Evolutionary conservation across 768 basidiomycete species (phyloP).

Genomic region (Sistotremastrum suecicum): DNA sequence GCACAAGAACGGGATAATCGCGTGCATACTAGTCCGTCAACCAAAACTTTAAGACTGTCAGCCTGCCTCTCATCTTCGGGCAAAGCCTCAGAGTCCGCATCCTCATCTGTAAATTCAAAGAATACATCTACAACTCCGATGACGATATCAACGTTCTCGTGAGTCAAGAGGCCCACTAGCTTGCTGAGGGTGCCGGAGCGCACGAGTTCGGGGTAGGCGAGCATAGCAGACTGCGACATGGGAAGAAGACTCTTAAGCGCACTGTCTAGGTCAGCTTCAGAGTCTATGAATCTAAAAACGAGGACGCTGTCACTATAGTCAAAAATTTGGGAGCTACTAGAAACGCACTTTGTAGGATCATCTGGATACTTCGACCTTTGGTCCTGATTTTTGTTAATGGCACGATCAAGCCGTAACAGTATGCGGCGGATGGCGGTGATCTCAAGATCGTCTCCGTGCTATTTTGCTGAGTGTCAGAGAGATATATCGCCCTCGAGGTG

Average conservation of each 20-base stretch:
- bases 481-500: background rate
- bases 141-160: constrained; percentile 96
- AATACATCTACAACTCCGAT: constrained; percentile 88
- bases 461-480: constrained; percentile 2
- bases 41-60: constrained; percentile 51
- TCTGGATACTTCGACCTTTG: constrained; percentile 90
- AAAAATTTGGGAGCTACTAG: background rate
- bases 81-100: constrained; percentile 60
- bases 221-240: constrained; percentile 65
- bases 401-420: constrained; percentile 72
- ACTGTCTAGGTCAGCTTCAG: constrained; percentile 86
- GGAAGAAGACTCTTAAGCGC: constrained; percentile 82
- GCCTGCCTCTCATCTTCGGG: constrained; percentile 47
- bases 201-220: constrained; percentile 85
- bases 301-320: too few species aligned
- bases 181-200: constrained; percentile 54
- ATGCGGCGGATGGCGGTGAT: constrained; percentile 58
- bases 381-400: constrained; percentile 90
- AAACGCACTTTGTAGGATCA: constrained; percentile 71
- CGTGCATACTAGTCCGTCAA: constrained; percentile 57
- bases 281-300: constrained; percentile 81
- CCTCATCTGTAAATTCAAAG: constrained; percentile 93
- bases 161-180: constrained; percentile 76
- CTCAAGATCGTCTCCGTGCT: constrained; percentile 51
- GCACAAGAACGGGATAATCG: background rate